Conservation (phyloP, 2,329 filamentous ascomycete genomes). For the Fusarium camptoceras region DNA sequence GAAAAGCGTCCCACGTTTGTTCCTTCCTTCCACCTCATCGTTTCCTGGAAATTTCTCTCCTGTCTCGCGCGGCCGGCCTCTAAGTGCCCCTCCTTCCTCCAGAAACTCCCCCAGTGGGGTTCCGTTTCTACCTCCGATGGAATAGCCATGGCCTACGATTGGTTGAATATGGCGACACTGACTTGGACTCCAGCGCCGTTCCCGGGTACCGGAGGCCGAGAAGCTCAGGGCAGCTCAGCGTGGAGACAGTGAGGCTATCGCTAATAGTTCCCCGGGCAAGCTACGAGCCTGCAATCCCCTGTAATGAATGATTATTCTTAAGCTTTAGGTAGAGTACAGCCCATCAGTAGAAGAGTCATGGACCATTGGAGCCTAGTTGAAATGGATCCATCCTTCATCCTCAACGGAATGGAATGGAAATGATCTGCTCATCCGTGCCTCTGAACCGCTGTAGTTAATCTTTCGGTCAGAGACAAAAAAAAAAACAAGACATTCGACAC, state of each 20-base stretch:
- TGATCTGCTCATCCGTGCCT: background rate
- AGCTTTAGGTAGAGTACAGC: conserved; percentile 7
- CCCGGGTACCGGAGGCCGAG: conserved; percentile 46
- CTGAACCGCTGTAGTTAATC: background rate
- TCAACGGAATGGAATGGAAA: background rate
- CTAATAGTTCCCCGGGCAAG: conserved; percentile 9
- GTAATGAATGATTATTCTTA: conserved; percentile 5
- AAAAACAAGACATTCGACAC: conserved; percentile 2
- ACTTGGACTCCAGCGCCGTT: conserved; percentile 37
- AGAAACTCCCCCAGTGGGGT: conserved; percentile 31
- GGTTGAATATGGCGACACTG: conserved; percentile 17
- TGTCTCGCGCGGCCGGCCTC: conserved; percentile 23
- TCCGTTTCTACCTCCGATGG: conserved; percentile 43
- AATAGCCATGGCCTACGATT: conserved; percentile 29
- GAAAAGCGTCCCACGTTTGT: conserved; percentile 29
- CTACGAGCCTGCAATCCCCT: conserved; percentile 15
- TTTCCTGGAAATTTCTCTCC: conserved; percentile 40
- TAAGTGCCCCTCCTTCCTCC: conserved; percentile 32
- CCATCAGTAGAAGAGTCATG: conserved; percentile 22
- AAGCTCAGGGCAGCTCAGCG: conserved; percentile 23
- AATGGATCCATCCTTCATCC: background rate
- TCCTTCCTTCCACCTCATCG: conserved; percentile 12
- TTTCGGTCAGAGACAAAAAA: conserved; percentile 9
- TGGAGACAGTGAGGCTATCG: conserved; percentile 18
- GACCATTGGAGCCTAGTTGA: conserved; percentile 5